Conservation (phyloP, 2,329 filamentous ascomycete species). For the Trichoderma simmonsii region DNA sequence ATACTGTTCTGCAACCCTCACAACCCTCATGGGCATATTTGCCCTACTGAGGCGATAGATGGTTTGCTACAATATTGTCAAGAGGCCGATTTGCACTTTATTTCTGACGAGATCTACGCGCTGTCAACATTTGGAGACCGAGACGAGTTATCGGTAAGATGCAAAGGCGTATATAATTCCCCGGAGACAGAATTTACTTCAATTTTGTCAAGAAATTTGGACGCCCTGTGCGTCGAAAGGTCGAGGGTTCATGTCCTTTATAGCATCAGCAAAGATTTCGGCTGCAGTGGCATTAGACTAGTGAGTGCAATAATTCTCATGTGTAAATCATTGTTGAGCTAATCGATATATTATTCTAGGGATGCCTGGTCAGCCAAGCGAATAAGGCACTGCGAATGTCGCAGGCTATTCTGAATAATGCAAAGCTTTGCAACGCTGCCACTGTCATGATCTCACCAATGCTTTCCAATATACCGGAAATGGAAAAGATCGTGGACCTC, state of each 20-base stretch:
- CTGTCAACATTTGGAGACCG: slow-evolving; percentile 7
- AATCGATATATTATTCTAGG: background rate
- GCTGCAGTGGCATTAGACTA: slow-evolving; percentile 12
- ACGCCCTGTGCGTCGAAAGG: background rate
- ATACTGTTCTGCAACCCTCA: slow-evolving; percentile 17
- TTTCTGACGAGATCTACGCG: slow-evolving; percentile 16
- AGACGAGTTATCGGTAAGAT: background rate
- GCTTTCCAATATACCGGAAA: background rate
- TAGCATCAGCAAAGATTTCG: slow-evolving; percentile 17
- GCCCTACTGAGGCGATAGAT: slow-evolving; percentile 5
- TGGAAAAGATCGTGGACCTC: background rate
- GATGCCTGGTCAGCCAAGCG: slow-evolving; percentile 8
- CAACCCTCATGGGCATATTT: slow-evolving; percentile 15
- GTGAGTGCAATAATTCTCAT: background rate
- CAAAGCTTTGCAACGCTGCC: slow-evolving; percentile 12
- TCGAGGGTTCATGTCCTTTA: slow-evolving; percentile 12
- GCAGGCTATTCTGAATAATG: slow-evolving; percentile 16
- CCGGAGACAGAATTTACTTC: slow-evolving; percentile 8
- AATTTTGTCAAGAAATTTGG: slow-evolving; percentile 7
- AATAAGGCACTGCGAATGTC: slow-evolving; percentile 12
- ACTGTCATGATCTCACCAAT: slow-evolving; percentile 3
- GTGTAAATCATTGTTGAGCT: background rate
- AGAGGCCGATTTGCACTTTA: slow-evolving; percentile 8
- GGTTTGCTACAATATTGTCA: slow-evolving; percentile 6
- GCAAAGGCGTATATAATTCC: background rate